phyloP scores from a whole-genome alignment of 1,284 basidiomycete species.

The Irpex rosettiformis region DNA sequence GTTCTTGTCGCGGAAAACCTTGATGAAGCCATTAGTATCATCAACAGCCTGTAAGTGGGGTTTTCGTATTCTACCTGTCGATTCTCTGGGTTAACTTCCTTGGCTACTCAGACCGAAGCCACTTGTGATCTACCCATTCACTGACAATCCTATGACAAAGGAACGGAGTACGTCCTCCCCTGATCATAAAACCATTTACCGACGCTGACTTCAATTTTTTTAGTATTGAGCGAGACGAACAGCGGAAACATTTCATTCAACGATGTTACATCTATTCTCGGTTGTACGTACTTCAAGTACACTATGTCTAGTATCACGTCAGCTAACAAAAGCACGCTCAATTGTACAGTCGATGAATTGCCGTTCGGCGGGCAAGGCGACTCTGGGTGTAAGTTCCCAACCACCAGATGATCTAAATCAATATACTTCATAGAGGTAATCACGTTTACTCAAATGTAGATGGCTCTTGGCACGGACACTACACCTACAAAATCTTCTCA shows the following conservation, averaged over 20 bases:
- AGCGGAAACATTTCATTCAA: constrained; percentile 54
- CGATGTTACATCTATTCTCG: constrained; percentile 46
- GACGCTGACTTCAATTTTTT: constrained; percentile 2
- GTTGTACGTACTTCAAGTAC: constrained; percentile 27
- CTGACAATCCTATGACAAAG: constrained; percentile 35
- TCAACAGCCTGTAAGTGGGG: constrained; percentile 39
- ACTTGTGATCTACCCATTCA: constrained; percentile 49
- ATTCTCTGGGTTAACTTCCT: background rate
- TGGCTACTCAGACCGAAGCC: constrained; percentile 36
- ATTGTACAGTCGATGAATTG: constrained; percentile 6
- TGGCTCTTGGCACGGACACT: constrained; percentile 41
- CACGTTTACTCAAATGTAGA: constrained; percentile 25
- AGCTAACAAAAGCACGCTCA: background rate
- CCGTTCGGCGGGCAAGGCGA: constrained; percentile 13
- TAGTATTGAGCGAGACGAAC: constrained; percentile 44
- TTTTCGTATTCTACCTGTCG: background rate
- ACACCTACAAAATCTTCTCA: constrained; percentile 45
- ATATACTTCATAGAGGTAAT: background rate
- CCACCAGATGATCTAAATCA: too few species aligned
- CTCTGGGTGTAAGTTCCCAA: constrained; percentile 9
- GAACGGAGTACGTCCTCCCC: constrained; percentile 32
- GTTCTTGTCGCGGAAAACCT: constrained; percentile 55
- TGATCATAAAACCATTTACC: constrained; percentile 15
- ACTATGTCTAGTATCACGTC: too few species aligned
- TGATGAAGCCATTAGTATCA: constrained; percentile 47